phyloP scores from a whole-genome alignment of 768 basidiomycete species.

The Boletus huronensis region DNA sequence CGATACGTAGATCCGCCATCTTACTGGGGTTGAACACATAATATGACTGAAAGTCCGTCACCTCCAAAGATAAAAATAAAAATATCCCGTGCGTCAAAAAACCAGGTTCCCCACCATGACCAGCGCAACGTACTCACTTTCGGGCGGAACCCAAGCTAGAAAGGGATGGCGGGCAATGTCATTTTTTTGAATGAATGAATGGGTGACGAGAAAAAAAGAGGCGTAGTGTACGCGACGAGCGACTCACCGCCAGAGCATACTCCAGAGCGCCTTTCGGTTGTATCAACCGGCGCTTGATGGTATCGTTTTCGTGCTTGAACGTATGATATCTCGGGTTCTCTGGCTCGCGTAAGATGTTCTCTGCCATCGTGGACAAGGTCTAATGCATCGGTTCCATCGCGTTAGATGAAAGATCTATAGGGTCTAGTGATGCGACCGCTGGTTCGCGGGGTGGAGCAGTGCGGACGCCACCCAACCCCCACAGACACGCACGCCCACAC shows the following conservation, averaged over 20 bases:
- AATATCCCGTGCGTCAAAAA: background rate
- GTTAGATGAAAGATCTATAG: background rate
- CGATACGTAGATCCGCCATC: conserved; percentile 56
- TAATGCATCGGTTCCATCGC: background rate
- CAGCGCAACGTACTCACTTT: conserved; percentile 42
- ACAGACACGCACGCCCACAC: background rate
- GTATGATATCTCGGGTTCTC: conserved; percentile 66
- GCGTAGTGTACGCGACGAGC: no score
- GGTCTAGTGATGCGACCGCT: background rate
- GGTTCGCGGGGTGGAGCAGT: background rate
- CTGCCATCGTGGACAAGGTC: conserved; percentile 65
- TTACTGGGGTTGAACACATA: conserved; percentile 58
- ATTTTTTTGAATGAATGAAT: no score
- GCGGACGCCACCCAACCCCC: background rate
- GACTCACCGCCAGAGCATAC: conserved; percentile 62
- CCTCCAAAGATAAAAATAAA: conserved; percentile 36
- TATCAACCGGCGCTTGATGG: conserved; percentile 63
- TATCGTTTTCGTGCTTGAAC: conserved; percentile 73
- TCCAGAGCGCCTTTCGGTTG: conserved; percentile 72
- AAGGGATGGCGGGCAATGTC: background rate
- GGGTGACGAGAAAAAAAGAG: background rate
- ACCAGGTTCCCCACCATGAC: background rate
- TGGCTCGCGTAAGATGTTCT: conserved; percentile 72
- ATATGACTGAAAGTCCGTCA: conserved; percentile 67
- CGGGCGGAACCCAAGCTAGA: conserved; percentile 69